A percentile compares a stretch with the other conserved stretches of the same genome.
These are phyloP conservation scores for Sporothrix luriei DNA, from an alignment of 2,329 filamentous ascomycete species.

Conservation along the genomic window DNA sequence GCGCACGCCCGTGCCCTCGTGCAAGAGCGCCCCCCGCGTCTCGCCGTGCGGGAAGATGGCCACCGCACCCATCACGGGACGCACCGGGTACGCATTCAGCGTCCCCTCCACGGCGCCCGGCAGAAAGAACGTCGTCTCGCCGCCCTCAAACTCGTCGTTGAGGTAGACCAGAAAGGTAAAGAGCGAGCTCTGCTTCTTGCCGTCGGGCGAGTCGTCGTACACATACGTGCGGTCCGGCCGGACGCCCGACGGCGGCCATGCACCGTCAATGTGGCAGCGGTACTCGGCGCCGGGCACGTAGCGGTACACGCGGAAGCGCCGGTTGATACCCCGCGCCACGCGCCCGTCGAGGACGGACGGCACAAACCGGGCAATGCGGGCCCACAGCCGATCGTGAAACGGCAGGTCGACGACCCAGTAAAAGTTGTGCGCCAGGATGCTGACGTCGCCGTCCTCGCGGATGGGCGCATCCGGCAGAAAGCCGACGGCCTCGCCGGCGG, in stretches of 20 bases:
- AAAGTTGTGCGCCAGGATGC: constrained; percentile 71
- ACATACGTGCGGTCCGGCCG: constrained; percentile 60
- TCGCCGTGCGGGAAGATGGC: constrained; percentile 73
- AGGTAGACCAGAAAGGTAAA: constrained; percentile 71
- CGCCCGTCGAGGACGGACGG: constrained; percentile 59
- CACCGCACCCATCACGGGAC: constrained; percentile 68
- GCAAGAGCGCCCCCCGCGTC: constrained; percentile 63
- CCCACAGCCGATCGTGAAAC: constrained; percentile 67
- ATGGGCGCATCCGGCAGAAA: constrained; percentile 70
- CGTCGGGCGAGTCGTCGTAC: constrained; percentile 65
- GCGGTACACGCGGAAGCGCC: constrained; percentile 70
- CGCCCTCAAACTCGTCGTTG: constrained; percentile 71
- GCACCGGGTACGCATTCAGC: constrained; percentile 69
- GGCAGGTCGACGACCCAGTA: constrained; percentile 69
- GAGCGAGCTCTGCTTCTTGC: constrained; percentile 64
- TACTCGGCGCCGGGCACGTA: constrained; percentile 75
- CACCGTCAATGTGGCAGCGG: constrained; percentile 69
- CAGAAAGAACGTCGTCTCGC: constrained; percentile 71
- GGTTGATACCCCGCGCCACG: constrained; percentile 64
- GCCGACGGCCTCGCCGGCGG: constrained; percentile 64
- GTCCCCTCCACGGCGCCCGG: constrained; percentile 65
- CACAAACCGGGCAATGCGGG: constrained; percentile 60
- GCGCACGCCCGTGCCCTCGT: constrained; percentile 71
- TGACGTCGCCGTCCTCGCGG: constrained; percentile 65
- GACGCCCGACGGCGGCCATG: constrained; percentile 72